Base-by-base conservation (phyloP, 805 yeast genomes). In the Groenewaldozyma tartarivorans region DNA sequence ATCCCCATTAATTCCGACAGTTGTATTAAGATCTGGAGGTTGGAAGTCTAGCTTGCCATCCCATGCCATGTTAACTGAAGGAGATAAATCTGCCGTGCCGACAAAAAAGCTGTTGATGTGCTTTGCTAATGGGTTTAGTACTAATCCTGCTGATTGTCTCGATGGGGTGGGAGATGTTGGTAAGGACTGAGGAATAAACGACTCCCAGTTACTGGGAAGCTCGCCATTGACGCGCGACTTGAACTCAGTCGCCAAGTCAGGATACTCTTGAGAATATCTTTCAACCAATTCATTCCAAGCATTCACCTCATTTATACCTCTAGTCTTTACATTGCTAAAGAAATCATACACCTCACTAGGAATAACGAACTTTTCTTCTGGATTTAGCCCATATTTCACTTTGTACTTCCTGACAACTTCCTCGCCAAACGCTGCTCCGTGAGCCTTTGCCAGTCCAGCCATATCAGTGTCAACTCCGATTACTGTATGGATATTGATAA, bases 51-150 rank as follows among this genome's bases (percentile, higher is more conserved):
- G 83, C 41, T 92, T 84, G 75, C 90, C 96, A 88, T 88, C 88
- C 67, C 88, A 95, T 51, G 75, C 75, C 47, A 92, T 85, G 48
- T 69, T 79, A 56, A 74, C 62, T 73, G 90, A 77, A 74, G 92
- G 79, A 58, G 97, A 88, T 70, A 90, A 77, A 69, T 90, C 98
- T 45, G 98, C 98, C 52, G 97, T 87, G 60, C 98, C 98, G 69
- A 96, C 96, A 59, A 90, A 68, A 49, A 90, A 68, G 72, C 86
- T 96, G 42, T 97, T 97, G 40, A 90, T 51, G 35, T 53, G n/a
- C n/a, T n/a, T 74, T 20, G 71, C 72, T 55, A 72, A 71, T 54
- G 90, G 64, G 49, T 69, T 64, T 52, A 73, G 69, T 56, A 90
- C 68, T 32, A 80, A 85, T 52, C 71, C 71, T 73, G 88, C 96